A percentile compares a stretch with the other conserved stretches of the same genome.
Conservation (phyloP, 805 yeast species). For the Sugiyamaella smithiae region DNA sequence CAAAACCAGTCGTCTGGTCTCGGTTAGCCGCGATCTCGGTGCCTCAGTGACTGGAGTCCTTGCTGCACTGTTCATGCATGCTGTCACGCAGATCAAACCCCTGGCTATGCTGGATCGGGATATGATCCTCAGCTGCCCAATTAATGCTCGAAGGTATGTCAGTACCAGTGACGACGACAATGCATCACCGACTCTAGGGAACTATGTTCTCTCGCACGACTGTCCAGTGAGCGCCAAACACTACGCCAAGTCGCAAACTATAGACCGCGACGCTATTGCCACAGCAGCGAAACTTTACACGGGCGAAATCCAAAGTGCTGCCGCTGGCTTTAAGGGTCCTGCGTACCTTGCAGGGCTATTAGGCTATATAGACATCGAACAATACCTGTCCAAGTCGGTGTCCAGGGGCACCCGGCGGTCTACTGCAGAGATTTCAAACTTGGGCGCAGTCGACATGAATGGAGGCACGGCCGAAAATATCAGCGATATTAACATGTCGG, state of each 20-base stretch:
- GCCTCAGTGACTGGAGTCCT: constrained; percentile 17
- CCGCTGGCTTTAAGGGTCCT: neutral
- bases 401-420: constrained; percentile 8
- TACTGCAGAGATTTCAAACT: constrained; percentile 22
- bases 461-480: neutral
- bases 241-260: neutral
- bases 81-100: constrained; percentile 4
- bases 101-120: constrained; percentile 9
- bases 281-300: neutral
- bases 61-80: constrained; percentile 13
- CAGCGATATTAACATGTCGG: neutral
- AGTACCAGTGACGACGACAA: neutral
- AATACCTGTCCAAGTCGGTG: constrained; percentile 8
- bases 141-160: constrained; percentile 19
- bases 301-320: neutral
- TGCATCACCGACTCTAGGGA: constrained; percentile 14
- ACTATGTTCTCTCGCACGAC: constrained; percentile 14
- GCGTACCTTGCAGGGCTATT: constrained; percentile 15
- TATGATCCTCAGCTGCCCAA: constrained; percentile 13
- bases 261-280: neutral
- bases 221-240: neutral
- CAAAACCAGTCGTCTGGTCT: constrained; percentile 9
- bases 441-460: constrained; percentile 15
- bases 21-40: constrained; percentile 2
- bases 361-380: constrained; percentile 14